Evolutionary conservation across 345 rosid genomes (phyloP).

Genomic region (Rhodamnia rubescens): DNA sequence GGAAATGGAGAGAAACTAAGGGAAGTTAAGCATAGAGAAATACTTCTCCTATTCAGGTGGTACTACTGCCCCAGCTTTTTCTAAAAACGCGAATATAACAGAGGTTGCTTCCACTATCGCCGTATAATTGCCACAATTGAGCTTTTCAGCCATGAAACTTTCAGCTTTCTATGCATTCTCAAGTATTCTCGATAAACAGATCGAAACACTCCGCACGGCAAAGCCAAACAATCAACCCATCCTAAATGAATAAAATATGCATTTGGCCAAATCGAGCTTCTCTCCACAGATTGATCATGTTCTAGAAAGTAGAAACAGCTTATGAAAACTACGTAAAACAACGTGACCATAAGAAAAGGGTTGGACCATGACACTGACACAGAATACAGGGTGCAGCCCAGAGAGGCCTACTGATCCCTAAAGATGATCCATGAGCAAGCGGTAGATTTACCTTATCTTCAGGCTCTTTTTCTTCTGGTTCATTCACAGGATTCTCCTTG

Average conservation of each 20-base stretch:
- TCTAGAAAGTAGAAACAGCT: neutral
- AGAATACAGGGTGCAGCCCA: neutral
- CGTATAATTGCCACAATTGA: neutral
- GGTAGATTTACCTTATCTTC: constrained; percentile 52
- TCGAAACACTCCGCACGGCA: neutral
- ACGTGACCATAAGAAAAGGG: neutral
- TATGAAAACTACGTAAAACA: neutral
- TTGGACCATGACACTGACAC: neutral
- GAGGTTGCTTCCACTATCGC: neutral
- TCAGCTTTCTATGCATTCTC: neutral
- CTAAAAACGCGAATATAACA: neutral
- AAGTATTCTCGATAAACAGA: neutral
- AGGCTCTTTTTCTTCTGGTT: constrained; percentile 68
- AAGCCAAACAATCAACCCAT: neutral
- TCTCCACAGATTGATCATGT: neutral
- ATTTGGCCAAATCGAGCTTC: neutral
- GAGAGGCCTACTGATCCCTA: neutral
- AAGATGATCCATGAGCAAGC: neutral
- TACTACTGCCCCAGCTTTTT: neutral
- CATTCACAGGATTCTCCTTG: constrained; percentile 52
- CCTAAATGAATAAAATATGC: neutral
- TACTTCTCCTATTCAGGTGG: neutral
- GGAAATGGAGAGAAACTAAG: neutral
- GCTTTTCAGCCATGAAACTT: neutral
- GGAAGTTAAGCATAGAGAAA: neutral